Percentiles rank a stretch among this genome's conserved stretches.
These are phyloP conservation scores for Ceratocystis papillata DNA, from an alignment of 2,329 filamentous ascomycete species.

Conservation along the genomic window DNA sequence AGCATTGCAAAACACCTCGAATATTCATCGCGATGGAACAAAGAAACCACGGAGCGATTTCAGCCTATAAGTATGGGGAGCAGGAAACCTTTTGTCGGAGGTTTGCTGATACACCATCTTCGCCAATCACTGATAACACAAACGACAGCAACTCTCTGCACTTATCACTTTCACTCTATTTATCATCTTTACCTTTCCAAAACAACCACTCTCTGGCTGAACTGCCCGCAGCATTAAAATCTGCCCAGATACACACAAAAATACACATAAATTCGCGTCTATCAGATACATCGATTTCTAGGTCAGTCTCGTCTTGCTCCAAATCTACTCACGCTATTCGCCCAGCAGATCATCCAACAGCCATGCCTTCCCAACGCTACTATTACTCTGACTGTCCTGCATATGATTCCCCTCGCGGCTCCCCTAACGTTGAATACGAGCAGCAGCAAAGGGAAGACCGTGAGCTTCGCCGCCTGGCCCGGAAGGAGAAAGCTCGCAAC, in stretches of 20 bases:
- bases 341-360: not conserved
- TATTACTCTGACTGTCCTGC: not conserved
- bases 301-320: conserved; percentile 2
- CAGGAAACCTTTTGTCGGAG: not conserved
- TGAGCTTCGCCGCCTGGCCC: not conserved
- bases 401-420: not conserved
- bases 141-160: not conserved
- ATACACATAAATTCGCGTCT: not conserved
- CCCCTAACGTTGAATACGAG: not conserved
- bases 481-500: not conserved
- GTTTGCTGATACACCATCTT: not conserved
- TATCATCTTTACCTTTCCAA: too few species aligned
- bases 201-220: not conserved
- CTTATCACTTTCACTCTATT: not conserved
- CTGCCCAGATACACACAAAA: not conserved
- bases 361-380: not conserved
- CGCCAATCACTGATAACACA: not conserved
- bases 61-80: conserved; percentile 1
- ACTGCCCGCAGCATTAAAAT: not conserved
- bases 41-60: not conserved
- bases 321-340: not conserved
- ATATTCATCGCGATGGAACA: not conserved
- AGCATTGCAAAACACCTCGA: not conserved
- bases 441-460: not conserved
- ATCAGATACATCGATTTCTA: not conserved